Percentiles rank a stretch among this genome's conserved stretches.
Conservation (phyloP, 441 rosid genomes). For the Adansonia rubrostipa region DNA sequence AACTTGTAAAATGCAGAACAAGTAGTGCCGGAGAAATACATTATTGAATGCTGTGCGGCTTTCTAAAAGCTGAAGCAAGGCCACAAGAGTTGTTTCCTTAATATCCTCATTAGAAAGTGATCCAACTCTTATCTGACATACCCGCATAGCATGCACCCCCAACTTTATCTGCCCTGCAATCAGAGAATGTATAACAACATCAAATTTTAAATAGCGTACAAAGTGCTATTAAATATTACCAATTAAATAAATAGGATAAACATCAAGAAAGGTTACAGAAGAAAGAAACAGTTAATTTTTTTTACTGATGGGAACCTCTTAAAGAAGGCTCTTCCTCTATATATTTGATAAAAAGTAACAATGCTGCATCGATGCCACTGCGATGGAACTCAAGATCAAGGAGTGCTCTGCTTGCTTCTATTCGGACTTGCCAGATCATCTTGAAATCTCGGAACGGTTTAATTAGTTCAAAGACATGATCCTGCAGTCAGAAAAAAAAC, state of each 20-base stretch:
- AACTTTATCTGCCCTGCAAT: neutral
- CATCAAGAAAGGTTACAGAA: slow-evolving; percentile 6
- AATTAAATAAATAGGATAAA: slow-evolving; percentile 9
- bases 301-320: slow-evolving; percentile 58
- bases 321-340: slow-evolving; percentile 78
- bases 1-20: slow-evolving; percentile 83
- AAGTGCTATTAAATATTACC: neutral
- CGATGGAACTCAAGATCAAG: slow-evolving; percentile 84
- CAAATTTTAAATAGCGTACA: neutral
- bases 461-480: slow-evolving; percentile 71
- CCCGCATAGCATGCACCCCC: slow-evolving; percentile 47
- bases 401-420: slow-evolving; percentile 85
- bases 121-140: slow-evolving; percentile 64
- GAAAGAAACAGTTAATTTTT: neutral
- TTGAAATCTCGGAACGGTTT: slow-evolving; percentile 69
- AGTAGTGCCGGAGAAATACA: slow-evolving; percentile 76
- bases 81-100: slow-evolving; percentile 55
- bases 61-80: slow-evolving; percentile 79
- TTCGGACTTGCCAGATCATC: slow-evolving; percentile 71
- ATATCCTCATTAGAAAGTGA: slow-evolving; percentile 54
- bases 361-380: slow-evolving; percentile 80
- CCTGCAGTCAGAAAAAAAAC: slow-evolving; percentile 51
- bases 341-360: slow-evolving; percentile 65
- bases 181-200: neutral
- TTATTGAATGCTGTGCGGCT: slow-evolving; percentile 75